phyloP scores from a whole-genome alignment of 2,329 filamentous ascomycete species.

The Talaromyces amestolkiae region DNA sequence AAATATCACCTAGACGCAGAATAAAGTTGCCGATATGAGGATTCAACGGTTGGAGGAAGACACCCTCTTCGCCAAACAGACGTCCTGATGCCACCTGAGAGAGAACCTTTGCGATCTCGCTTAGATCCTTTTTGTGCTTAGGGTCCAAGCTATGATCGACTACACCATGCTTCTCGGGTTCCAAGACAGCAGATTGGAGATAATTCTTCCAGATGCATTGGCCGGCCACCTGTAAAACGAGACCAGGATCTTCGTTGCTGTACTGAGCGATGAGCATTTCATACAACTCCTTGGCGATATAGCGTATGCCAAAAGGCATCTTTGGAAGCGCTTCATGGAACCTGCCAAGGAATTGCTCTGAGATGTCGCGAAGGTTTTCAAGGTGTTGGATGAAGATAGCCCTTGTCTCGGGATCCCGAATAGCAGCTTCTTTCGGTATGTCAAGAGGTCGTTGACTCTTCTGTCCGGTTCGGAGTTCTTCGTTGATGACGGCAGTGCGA shows the following conservation, averaged over 20 bases:
- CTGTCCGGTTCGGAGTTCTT: conserved; percentile 86
- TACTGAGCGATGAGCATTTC: conserved; percentile 75
- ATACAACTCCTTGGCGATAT: conserved; percentile 81
- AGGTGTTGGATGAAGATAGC: conserved; percentile 91
- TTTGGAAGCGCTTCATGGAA: conserved; percentile 79
- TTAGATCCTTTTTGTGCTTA: conserved; percentile 86
- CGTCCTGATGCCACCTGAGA: conserved; percentile 84
- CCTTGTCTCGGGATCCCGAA: conserved; percentile 89
- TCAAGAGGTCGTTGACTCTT: conserved; percentile 78
- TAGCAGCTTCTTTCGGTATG: conserved; percentile 87
- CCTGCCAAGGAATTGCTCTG: conserved; percentile 79
- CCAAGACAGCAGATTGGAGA: conserved; percentile 81
- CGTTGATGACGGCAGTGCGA: conserved; percentile 90
- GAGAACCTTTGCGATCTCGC: conserved; percentile 87
- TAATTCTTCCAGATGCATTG: conserved; percentile 96
- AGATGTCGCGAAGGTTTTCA: conserved; percentile 89
- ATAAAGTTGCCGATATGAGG: conserved; percentile 84
- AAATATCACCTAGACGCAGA: conserved; percentile 72
- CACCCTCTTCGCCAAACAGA: conserved; percentile 88
- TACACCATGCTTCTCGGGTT: conserved; percentile 89
- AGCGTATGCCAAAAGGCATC: conserved; percentile 91
- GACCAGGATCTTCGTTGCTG: conserved; percentile 71
- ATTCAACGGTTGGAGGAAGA: conserved; percentile 93
- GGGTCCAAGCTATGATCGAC: conserved; percentile 86
- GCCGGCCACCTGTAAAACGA: conserved; percentile 77